A percentile compares a stretch with the other conserved stretches of the same genome.
Evolutionary conservation across 495 filamentous ascomycete species (phyloP).

Genomic region (Penicillium malachiteum): DNA sequence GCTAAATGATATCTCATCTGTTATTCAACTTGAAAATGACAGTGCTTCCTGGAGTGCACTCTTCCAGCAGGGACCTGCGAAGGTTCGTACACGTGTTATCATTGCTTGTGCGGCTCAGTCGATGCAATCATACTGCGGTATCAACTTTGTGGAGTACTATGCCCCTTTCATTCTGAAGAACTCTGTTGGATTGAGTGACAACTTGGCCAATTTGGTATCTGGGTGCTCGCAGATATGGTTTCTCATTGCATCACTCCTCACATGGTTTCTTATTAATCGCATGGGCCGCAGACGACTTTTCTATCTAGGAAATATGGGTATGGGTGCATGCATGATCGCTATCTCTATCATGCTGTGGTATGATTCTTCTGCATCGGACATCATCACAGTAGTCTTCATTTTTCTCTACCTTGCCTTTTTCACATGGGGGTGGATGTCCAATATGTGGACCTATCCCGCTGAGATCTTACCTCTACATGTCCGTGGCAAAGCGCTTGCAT

Average conservation of each 20-base stretch:
- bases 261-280: constrained; percentile 30
- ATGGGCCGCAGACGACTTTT: constrained; percentile 19
- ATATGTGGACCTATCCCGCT: constrained; percentile 21
- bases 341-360: constrained; percentile 14
- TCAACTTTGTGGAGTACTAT: background rate
- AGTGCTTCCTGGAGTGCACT: constrained; percentile 13
- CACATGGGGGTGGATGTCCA: constrained; percentile 22
- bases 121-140: background rate
- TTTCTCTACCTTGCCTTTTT: constrained; percentile 20
- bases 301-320: constrained; percentile 23
- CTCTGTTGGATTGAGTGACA: constrained; percentile 20
- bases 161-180: constrained; percentile 14
- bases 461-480: constrained; percentile 23
- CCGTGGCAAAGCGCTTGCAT: constrained; percentile 19
- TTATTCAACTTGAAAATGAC: background rate
- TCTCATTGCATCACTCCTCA: constrained; percentile 25
- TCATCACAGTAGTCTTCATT: constrained; percentile 15
- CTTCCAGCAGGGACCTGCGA: constrained; percentile 20
- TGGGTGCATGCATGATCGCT: constrained; percentile 16
- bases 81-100: constrained; percentile 14
- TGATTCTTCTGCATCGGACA: constrained; percentile 9
- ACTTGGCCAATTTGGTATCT: constrained; percentile 27
- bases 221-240: constrained; percentile 31
- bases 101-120: constrained; percentile 12
- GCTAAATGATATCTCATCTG: constrained; percentile 10